Conservation (phyloP, 441 rosid genomes). For the Pelargonium australe region DNA sequence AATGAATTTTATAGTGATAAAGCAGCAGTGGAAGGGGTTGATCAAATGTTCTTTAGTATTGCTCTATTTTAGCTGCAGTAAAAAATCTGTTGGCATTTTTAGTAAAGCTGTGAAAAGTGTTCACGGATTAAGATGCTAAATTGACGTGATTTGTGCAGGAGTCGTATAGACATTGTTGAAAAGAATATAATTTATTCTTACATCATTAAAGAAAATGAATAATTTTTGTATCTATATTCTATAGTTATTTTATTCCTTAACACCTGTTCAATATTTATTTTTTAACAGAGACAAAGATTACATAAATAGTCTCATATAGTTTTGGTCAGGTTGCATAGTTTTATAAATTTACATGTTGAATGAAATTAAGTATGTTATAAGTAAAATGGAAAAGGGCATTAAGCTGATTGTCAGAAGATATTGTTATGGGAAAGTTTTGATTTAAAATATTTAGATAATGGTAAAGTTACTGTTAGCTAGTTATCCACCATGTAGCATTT, state of each 20-base stretch:
- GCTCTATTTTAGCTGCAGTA: neutral
- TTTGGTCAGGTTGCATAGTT: no score
- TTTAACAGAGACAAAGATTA: no score
- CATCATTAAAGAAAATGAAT: neutral
- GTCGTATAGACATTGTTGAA: neutral
- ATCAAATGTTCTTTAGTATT: neutral
- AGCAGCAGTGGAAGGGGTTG: neutral
- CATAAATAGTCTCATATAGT: no score
- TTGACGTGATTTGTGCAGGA: neutral
- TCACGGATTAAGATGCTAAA: neutral
- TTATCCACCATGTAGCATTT: neutral
- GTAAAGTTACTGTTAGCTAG: neutral
- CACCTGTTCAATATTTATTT: no score
- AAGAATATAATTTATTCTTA: neutral
- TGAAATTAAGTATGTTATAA: no score
- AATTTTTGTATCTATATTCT: no score
- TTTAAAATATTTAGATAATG: neutral
- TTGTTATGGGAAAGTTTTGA: neutral
- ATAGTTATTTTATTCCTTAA: no score
- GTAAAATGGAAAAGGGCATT: no score
- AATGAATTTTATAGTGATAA: neutral
- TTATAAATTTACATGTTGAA: no score
- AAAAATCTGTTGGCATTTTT: neutral
- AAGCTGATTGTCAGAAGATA: no score
- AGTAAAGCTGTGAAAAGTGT: constrained; percentile 1